Evolutionary conservation across 2,329 filamentous ascomycete species (phyloP).

Genomic region (Hypoxylon sp.): DNA sequence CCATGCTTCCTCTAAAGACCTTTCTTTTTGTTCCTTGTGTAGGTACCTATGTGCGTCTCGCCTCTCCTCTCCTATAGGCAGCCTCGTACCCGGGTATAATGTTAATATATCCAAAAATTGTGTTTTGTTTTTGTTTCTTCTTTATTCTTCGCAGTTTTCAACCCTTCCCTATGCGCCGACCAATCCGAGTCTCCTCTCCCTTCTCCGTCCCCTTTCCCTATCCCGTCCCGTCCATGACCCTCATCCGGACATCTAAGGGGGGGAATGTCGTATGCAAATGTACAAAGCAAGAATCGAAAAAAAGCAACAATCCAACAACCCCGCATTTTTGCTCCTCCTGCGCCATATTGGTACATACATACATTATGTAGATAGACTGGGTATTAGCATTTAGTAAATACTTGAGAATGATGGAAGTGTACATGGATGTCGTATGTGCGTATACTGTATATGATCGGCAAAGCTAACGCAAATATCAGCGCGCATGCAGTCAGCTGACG

Average conservation of each 20-base stretch:
- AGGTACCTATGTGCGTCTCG: background rate
- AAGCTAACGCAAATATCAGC: conserved; percentile 16
- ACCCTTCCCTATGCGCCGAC: conserved; percentile 9
- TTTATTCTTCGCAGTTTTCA: conserved; percentile 7
- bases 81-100: conserved; percentile 39
- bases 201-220: background rate
- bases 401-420: background rate
- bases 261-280: conserved; percentile 30
- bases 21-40: conserved; percentile 10
- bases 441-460: conserved; percentile 11
- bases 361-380: background rate
- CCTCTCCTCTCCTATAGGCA: conserved; percentile 9
- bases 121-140: background rate
- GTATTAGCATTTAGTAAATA: conserved; percentile 1
- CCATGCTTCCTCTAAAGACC: background rate
- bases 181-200: conserved; percentile 14
- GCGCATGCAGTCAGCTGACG: conserved; percentile 24
- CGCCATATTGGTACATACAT: background rate
- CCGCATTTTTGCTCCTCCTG: background rate
- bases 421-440: background rate
- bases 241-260: conserved; percentile 2
- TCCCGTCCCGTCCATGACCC: no score
- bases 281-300: conserved; percentile 23
- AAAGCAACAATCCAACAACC: background rate
- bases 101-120: conserved; percentile 10